These are phyloP conservation scores for Earliella scabrosa DNA, from an alignment of 1,284 basidiomycete genomes.

Conservation along the genomic window DNA sequence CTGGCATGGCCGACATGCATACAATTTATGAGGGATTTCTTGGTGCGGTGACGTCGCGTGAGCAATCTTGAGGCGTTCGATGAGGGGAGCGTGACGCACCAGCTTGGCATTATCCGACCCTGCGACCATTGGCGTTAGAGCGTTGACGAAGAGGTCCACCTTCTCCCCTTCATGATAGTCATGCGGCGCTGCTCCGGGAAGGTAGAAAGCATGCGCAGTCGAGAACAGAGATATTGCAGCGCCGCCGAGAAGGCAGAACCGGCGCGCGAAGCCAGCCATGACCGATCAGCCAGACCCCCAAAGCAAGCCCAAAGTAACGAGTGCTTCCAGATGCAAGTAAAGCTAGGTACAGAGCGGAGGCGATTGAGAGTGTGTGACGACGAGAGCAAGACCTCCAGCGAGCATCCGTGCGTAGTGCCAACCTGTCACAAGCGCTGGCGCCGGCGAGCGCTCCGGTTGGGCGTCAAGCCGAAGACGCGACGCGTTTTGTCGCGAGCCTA, in stretches of 20 bases:
- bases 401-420: no score
- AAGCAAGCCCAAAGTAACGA: neutral
- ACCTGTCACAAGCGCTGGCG: no score
- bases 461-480: no score
- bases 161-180: slow-evolving; percentile 74
- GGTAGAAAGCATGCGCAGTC: slow-evolving; percentile 58
- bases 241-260: slow-evolving; percentile 21
- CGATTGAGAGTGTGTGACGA: no score
- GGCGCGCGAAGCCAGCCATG: slow-evolving; percentile 12
- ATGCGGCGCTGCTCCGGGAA: slow-evolving; percentile 81
- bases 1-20: slow-evolving; percentile 28
- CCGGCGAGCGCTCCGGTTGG: no score
- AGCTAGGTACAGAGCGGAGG: no score
- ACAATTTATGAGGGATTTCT: slow-evolving; percentile 89
- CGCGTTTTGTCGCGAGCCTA: no score
- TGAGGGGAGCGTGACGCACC: slow-evolving; percentile 44
- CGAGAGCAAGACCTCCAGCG: no score
- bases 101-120: slow-evolving; percentile 77
- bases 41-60: slow-evolving; percentile 6
- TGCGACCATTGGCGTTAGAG: slow-evolving; percentile 83
- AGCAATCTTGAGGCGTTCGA: neutral
- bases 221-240: slow-evolving; percentile 29
- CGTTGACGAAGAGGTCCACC: slow-evolving; percentile 85
- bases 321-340: neutral
- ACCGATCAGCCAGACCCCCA: no score